phyloP scores from a whole-genome alignment of 2,329 filamentous ascomycete genomes.

The Pseudogymnoascus sp. region DNA sequence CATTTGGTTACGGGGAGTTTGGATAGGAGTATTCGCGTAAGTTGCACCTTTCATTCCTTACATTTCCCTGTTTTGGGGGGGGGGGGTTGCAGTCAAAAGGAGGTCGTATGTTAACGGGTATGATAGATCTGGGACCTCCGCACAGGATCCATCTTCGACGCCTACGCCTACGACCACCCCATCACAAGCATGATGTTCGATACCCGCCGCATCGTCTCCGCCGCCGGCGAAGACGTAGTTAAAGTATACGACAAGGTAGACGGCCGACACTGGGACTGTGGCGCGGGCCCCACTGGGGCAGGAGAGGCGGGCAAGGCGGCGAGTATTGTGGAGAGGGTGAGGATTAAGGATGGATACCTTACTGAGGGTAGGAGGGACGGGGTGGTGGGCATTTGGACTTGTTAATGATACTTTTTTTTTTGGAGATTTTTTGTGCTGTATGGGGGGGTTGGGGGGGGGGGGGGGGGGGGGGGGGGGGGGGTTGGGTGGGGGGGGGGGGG shows the following conservation, averaged over 20 bases:
- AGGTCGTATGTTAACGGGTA: background rate
- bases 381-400: conserved; percentile 84
- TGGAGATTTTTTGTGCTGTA: background rate
- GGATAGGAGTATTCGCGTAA: conserved; percentile 88
- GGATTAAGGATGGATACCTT: conserved; percentile 89
- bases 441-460: too few relatives aligned
- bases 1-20: conserved; percentile 88
- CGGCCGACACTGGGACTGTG: conserved; percentile 92
- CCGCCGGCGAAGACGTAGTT: conserved; percentile 84
- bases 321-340: conserved; percentile 71
- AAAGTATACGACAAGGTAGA: conserved; percentile 99
- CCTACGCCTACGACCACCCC: conserved; percentile 87
- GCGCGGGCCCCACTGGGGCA: conserved; percentile 64
- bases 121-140: conserved; percentile 96
- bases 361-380: conserved; percentile 85
- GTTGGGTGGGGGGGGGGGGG: background rate
- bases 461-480: background rate
- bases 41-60: conserved; percentile 29
- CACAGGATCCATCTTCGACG: conserved; percentile 89
- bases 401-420: conserved; percentile 33
- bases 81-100: too few relatives aligned
- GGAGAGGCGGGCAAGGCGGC: conserved; percentile 52
- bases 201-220: conserved; percentile 75
- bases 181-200: conserved; percentile 98
- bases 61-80: too few relatives aligned